Base-by-base conservation (phyloP, 2,329 filamentous ascomycete species). In the Colletotrichum horii region DNA sequence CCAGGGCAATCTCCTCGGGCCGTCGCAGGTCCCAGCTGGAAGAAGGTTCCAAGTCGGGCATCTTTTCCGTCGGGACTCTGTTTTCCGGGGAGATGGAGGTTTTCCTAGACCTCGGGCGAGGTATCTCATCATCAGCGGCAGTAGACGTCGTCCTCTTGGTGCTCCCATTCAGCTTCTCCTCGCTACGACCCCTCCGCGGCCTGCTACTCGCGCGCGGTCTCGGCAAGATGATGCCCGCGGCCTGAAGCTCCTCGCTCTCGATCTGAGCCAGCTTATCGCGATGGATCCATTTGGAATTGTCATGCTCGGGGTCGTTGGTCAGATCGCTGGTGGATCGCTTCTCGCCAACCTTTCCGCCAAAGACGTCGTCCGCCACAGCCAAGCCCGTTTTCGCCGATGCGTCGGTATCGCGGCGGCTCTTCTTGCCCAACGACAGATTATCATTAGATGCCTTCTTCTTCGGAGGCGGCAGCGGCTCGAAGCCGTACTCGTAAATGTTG, bases 231-330 rank as follows among this genome's bases (percentile, higher is more conserved):
- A 96, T 92, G 34, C 94, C 95, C 8, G 94, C 94, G 75, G 94
- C 94, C 82, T 95, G 93, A 77, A 97, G 89, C 84, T 97, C 95
- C 80, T 93, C 90, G 79, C 88, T 96, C 84, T 97, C 95, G 79
- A 96, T 97, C 81, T 91, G 91, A 70, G 94, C 94, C 76, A 97
- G 86, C 85, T 96, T 96, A 84, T 97, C 95, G 72, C 95, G 89
- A 81, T 97, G 95, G 79, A 97, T 96, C 95, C 95, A 97, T 83
- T 95, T 93, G 36, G 92, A 94, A 76, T 91, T 89, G 76, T 94
- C 92, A 38, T 88, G 85, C 38, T 88, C 85, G 11, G 78, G 78
- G 14, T 36, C 60, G 28, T 38, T 48, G 9, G 52, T 14, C 6
- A 78, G 70, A 28, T 85, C 82, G 61, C 81, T 80, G 36, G 80